Evolutionary conservation across 805 yeast species (phyloP), one percentile per base, ranked within the genome.

Genomic region (Starmerella davenportii): DNA sequence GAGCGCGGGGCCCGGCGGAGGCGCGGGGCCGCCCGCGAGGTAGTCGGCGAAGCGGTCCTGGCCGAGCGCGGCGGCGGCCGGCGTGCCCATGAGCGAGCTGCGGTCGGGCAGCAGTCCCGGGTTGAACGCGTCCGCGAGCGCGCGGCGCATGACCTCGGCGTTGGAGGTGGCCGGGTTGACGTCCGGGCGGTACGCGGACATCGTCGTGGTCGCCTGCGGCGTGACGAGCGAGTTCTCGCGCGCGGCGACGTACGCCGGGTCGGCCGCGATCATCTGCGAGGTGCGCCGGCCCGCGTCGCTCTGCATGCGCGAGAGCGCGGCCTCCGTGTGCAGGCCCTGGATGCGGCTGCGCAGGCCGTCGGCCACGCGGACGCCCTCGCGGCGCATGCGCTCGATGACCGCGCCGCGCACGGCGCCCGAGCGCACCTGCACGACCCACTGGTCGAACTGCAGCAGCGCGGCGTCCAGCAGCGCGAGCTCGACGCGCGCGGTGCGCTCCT

Each of bases 101-200:
- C 43, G 40, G 18, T 44, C 48, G 7, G 48, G 48, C 8, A 44
- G 37, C 32, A 36, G 19, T 3, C 46, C 44, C 3, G 46, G 43
- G n/a, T 20, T 23, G 5, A 3, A 14, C 4, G 33, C 25, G 24
- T 40, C 15, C 7, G 9, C 7, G 11, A 42, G 5, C 3, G 48
- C 45, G 7, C 29, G 13, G 2, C 34, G 37, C n/a, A 39, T 18
- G 8, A 43, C 5, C 14, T 32, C 29, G 19, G 30, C 30, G 27
- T 37, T 37, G 1, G 37, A 18, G 4, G 30, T 5, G 2, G 20
- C 34, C 14, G 48, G 42, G 14, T 32, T 38, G 5, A 23, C 17
- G 9, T 15, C 34, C 5, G 48, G 48, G 4, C 17, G 19, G 28
- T 45, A 45, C 20, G 5, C 3, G 1, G 35, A 31, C 5, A 34